phyloP scores from a whole-genome alignment of 768 basidiomycete species.

The Naganishia vaughanmartiniae region DNA sequence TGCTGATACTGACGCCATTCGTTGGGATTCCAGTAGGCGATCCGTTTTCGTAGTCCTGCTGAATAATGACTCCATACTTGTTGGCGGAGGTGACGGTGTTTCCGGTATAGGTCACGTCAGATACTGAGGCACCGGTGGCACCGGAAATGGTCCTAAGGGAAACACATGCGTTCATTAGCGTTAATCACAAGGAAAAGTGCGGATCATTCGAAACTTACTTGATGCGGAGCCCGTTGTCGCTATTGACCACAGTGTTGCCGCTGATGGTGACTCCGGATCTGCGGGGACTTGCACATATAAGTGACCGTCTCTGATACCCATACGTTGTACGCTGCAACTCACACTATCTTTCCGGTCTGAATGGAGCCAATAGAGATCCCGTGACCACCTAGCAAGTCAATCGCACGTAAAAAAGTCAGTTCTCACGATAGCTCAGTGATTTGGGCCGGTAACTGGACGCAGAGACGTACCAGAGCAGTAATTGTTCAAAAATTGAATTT shows the following conservation, averaged over 20 bases:
- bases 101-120: constrained; percentile 38
- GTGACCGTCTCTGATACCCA: constrained; percentile 50
- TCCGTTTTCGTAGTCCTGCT: constrained; percentile 62
- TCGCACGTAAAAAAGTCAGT: background rate
- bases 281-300: constrained; percentile 55
- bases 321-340: constrained; percentile 6
- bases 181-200: too few species aligned
- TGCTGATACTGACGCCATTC: constrained; percentile 61
- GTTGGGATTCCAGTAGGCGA: constrained; percentile 58
- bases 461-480: constrained; percentile 53
- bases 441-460: background rate
- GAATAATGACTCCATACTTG: constrained; percentile 62
- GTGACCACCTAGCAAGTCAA: constrained; percentile 56
- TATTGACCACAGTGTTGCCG: constrained; percentile 61
- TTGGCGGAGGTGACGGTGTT: constrained; percentile 36
- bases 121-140: constrained; percentile 36
- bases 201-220: background rate
- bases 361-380: constrained; percentile 61
- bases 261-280: constrained; percentile 59
- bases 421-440: too few species aligned
- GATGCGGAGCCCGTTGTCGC: constrained; percentile 38
- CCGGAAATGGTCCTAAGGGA: constrained; percentile 56
- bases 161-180: background rate
- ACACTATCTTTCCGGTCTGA: constrained; percentile 33
- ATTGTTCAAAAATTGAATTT: constrained; percentile 56